Conservation (phyloP, 73 alveolate species). For the Paramecium pentaurelia region DNA sequence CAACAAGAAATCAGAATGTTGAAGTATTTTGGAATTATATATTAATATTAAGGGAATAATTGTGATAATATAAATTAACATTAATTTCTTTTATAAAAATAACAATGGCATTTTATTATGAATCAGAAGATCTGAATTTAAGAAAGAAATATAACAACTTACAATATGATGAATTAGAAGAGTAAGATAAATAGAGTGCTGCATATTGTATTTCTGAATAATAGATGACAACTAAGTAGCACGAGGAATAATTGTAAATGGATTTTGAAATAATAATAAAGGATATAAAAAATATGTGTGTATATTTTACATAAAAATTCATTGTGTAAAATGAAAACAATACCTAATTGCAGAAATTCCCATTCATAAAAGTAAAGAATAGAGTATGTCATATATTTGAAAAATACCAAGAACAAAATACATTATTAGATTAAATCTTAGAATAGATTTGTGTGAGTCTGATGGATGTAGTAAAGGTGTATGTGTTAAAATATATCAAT, state of each 20-base stretch:
- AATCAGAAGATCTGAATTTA: slow-evolving; percentile 46
- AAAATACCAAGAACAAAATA: slow-evolving; percentile 46
- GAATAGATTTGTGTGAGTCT: slow-evolving; percentile 22
- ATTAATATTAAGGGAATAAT: neutral
- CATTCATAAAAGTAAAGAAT: slow-evolving; percentile 43
- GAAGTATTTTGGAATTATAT: slow-evolving; percentile 35
- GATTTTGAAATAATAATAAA: slow-evolving; percentile 44
- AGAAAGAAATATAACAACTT: slow-evolving; percentile 48
- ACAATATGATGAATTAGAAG: slow-evolving; percentile 50
- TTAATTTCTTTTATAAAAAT: slow-evolving; percentile 21
- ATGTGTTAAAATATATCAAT: neutral
- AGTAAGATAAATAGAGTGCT: neutral
- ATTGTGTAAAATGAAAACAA: neutral
- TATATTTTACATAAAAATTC: slow-evolving; percentile 36
- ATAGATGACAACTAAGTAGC: slow-evolving; percentile 16
- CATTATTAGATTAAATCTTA: slow-evolving; percentile 25
- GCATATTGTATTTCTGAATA: slow-evolving; percentile 37
- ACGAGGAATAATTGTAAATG: slow-evolving; percentile 34
- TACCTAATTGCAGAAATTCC: slow-evolving; percentile 24
- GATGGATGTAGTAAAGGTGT: slow-evolving; percentile 49
- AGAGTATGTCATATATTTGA: slow-evolving; percentile 50
- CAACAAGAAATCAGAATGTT: slow-evolving; percentile 32
- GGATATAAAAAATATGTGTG: slow-evolving; percentile 54
- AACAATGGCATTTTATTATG: slow-evolving; percentile 51
- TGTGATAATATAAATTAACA: neutral